Evolutionary conservation across 2,329 filamentous ascomycete genomes (phyloP), one percentile per base, ranked within the genome.

Genomic region (Nectriaceae sp.): DNA sequence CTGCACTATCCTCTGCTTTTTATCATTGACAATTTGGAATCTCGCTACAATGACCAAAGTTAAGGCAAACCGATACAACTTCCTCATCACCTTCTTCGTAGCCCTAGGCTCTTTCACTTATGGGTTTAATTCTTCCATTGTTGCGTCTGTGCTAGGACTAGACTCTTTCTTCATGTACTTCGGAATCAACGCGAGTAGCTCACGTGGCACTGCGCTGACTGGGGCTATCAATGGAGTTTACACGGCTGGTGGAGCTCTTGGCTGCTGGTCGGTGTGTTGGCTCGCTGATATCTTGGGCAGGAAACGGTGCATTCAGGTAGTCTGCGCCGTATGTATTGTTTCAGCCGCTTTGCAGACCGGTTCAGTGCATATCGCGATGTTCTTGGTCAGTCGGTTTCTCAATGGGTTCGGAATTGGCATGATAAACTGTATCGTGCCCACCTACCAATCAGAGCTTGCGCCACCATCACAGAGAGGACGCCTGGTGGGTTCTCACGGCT

Each of bases 111-210:
- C 41, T 15, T 43, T 33, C 41, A 36, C 41, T 3, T 43, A 35
- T 36, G 41, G 41, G 18, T 43, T 43, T 16, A 43, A 36, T 22
- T 20, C 24, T 35, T 43, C 41, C 18, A 35, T 33, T 11, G 35
- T 43, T 33, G 29, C 18, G 18, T 21, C 41, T 22, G 41, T 35
- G 3, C 21, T 21, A 10, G 41, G 41, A 4, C 41, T 43, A 4
- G 18, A 19, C 20, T 43, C 41, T 5, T 36, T 43, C 11, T 35
- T 6, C 5, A 10, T 4, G 11, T 43, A 36, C 26, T 43, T 21
- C n/a, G 16, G 11, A 11, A 5, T 15, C n/a, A 18, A 29, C 13
- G 11, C 16, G 5, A 41, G 15, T 19, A 31, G 20, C 22, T 31
- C 15, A 42, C 22, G 5, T 19, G 15, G 8, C 26, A 15, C 26